Evolutionary conservation across 2,329 filamentous ascomycete species (phyloP).

Genomic region (Alternaria rosae): DNA sequence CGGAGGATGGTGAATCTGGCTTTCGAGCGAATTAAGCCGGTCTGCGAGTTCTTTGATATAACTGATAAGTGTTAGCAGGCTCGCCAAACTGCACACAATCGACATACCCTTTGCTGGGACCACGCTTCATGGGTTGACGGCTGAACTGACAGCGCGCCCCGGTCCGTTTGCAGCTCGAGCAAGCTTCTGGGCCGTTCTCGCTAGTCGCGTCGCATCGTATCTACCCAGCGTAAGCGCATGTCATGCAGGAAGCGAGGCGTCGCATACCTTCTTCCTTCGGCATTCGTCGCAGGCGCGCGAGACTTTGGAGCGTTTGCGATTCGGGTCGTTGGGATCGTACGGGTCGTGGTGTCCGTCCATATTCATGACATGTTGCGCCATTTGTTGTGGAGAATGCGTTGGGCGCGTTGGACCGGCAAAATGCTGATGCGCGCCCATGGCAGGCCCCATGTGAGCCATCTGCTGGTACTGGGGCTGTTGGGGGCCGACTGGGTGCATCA

Average conservation of each 20-base stretch:
- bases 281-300: slow-evolving; percentile 53
- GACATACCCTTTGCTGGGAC: slow-evolving; percentile 51
- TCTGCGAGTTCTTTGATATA: slow-evolving; percentile 53
- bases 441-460: slow-evolving; percentile 36
- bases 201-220: slow-evolving; percentile 52
- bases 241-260: not conserved
- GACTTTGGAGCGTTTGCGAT: slow-evolving; percentile 51
- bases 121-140: slow-evolving; percentile 52
- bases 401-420: slow-evolving; percentile 46
- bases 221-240: slow-evolving; percentile 33
- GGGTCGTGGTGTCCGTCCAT: slow-evolving; percentile 45
- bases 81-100: not conserved
- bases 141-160: slow-evolving; percentile 52
- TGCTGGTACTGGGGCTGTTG: slow-evolving; percentile 41
- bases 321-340: slow-evolving; percentile 47
- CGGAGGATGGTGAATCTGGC: slow-evolving; percentile 45
- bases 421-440: slow-evolving; percentile 43
- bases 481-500: slow-evolving; percentile 38
- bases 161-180: slow-evolving; percentile 51
- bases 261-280: slow-evolving; percentile 50
- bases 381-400: slow-evolving; percentile 49
- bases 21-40: slow-evolving; percentile 49
- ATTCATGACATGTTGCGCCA: slow-evolving; percentile 50
- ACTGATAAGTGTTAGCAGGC: slow-evolving; percentile 29
- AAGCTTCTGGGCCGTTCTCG: slow-evolving; percentile 51